Conservation (phyloP, 2,329 filamentous ascomycete genomes). For the Elsinoe batatas region DNA sequence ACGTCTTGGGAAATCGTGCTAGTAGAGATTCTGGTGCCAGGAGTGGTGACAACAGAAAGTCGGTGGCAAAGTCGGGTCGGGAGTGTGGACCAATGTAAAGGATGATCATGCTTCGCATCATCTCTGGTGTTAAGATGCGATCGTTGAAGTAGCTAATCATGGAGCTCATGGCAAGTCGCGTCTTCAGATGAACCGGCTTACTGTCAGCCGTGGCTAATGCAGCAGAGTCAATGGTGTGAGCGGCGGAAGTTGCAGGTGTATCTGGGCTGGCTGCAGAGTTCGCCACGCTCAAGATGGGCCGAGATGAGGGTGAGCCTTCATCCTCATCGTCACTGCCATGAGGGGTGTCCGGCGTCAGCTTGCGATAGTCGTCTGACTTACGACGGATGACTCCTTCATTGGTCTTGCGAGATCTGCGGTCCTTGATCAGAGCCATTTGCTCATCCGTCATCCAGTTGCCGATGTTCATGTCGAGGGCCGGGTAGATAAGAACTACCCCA, state of each 20-base stretch:
- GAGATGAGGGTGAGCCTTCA: constrained; percentile 23
- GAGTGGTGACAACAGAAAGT: constrained; percentile 83
- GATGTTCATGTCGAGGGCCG: constrained; percentile 90
- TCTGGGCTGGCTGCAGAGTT: neutral
- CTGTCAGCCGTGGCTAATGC: constrained; percentile 16
- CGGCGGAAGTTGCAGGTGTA: constrained; percentile 28
- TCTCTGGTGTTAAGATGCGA: constrained; percentile 85
- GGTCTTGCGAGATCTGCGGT: constrained; percentile 64
- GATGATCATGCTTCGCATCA: constrained; percentile 99
- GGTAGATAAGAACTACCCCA: constrained; percentile 79
- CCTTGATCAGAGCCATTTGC: constrained; percentile 88
- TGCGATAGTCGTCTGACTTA: constrained; percentile 82
- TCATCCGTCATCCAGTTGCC: constrained; percentile 99
- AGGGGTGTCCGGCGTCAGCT: constrained; percentile 69
- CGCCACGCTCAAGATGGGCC: constrained; percentile 19
- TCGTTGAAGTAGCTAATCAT: constrained; percentile 99
- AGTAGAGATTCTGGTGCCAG: constrained; percentile 78
- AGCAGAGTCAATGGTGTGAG: constrained; percentile 27
- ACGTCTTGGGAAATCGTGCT: constrained; percentile 82
- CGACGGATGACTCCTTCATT: constrained; percentile 71
- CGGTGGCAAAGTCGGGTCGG: constrained; percentile 81
- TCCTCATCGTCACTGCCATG: constrained; percentile 69
- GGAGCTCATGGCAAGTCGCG: constrained; percentile 85
- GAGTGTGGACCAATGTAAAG: constrained; percentile 91
- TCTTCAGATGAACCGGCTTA: constrained; percentile 51